Percentiles rank a stretch among this genome's conserved stretches.
Conservation (phyloP, 2,329 filamentous ascomycete genomes). For the Aspergillus cejpii region DNA sequence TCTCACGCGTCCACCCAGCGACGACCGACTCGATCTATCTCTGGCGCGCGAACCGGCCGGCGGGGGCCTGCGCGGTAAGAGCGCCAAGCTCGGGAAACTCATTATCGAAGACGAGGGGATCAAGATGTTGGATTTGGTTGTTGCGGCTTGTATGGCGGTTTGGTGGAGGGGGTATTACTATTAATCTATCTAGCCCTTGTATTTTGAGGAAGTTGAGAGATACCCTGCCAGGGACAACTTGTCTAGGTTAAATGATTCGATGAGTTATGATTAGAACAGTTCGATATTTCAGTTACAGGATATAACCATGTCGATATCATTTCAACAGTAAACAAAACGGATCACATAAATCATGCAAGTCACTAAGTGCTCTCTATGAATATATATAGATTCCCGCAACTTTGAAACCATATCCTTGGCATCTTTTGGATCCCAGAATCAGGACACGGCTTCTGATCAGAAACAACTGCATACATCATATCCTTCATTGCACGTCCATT, state of each 20-base stretch:
- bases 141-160: constrained; percentile 83
- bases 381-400: too few species aligned
- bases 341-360: too few species aligned
- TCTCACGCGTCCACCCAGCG: constrained; percentile 13
- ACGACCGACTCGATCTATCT: constrained; percentile 59
- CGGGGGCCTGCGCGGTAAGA: constrained; percentile 75
- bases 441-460: too few species aligned
- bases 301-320: too few species aligned
- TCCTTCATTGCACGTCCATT: constrained; percentile 47
- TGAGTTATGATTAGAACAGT: too few species aligned
- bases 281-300: too few species aligned
- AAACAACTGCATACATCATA: too few species aligned
- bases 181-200: constrained; percentile 10
- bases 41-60: constrained; percentile 78
- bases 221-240: too few species aligned
- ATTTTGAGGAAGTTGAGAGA: constrained; percentile 2
- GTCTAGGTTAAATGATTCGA: not conserved
- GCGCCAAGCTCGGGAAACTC: constrained; percentile 88
- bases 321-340: too few species aligned
- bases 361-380: too few species aligned
- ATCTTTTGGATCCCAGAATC: too few species aligned
- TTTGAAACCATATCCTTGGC: too few species aligned
- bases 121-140: constrained; percentile 90
- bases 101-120: constrained; percentile 83
- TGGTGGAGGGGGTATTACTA: constrained; percentile 81